Evolutionary conservation across 371 early-diverging fungal genomes (phyloP), one percentile per base, ranked within the genome.

Genomic region (Apophysomyces ossiformis): DNA sequence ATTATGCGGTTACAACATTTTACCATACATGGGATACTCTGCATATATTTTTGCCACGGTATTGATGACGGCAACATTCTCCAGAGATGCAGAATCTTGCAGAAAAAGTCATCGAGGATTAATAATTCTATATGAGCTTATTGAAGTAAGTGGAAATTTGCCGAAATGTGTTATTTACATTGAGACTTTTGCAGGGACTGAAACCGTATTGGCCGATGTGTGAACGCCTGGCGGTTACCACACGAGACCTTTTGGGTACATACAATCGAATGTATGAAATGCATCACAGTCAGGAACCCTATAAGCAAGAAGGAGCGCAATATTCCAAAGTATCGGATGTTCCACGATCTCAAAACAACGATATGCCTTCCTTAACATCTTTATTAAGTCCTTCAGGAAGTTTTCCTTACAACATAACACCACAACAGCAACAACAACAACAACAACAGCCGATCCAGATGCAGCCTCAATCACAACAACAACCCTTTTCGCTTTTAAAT

Each of bases 21-120:
- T 77, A 11, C 82, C 82, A 1, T 82, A 61, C 6, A 41, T 69
- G 1, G 77, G 79, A 0, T 82, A 82, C 21, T 74, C 79, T 8
- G 78, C 82, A 8, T 82, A 82, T 41, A 77, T 79, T 5, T 79
- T 82, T 43, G 76, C 79, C 8, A 79, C 82, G 1, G 74, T 77
- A 11, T 65, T 82, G 32, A 82, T 82, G 82, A 82, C 82, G 12
- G 75, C 73, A 4, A 68, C 74, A 5, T 77, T 79, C 50, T 74
- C 82, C 13, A 75, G 76, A 5, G 78, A 75, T 16, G 71, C 65
- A 2, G 70, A 58, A 2, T 66, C 71, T 5, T 79, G 73, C 58
- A 60, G 64, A 36, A 82, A 67, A 39, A 77, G 82, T 58, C 71
- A 70, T 15, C 58, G 66, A 16, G 69, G 72, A 35, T 45, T 82